Evolutionary conservation across 768 basidiomycete species (phyloP).

Genomic region (Podaxis pistillaris): DNA sequence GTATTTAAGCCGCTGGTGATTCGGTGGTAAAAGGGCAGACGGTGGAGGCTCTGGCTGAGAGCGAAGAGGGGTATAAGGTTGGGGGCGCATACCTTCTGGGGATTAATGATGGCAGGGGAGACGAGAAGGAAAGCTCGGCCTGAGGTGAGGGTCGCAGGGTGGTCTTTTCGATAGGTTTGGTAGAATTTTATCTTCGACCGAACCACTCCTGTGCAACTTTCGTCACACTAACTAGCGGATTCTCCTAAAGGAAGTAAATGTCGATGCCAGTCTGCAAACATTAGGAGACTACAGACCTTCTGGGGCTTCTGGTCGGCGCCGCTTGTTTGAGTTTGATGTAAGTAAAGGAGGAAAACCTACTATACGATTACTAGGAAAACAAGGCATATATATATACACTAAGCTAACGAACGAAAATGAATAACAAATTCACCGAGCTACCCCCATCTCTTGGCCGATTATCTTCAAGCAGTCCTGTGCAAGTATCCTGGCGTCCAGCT

Average conservation of each 20-base stretch:
- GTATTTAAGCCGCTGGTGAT: background rate
- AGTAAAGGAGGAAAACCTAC: background rate
- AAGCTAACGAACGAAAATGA: background rate
- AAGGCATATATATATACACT: background rate
- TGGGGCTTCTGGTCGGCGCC: background rate
- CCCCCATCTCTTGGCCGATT: conserved; percentile 75
- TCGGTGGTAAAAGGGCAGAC: background rate
- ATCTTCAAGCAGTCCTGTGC: conserved; percentile 67
- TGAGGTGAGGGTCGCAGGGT: background rate
- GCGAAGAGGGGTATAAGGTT: background rate
- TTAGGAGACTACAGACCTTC: background rate
- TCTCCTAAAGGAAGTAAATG: background rate
- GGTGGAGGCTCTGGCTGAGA: background rate
- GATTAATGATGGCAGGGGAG: background rate
- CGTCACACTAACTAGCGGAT: background rate
- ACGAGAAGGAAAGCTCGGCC: background rate
- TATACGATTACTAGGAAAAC: background rate
- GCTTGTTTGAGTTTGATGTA: background rate
- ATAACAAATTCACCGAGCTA: conserved; percentile 20
- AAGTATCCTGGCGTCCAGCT: conserved; percentile 64
- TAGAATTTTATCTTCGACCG: background rate
- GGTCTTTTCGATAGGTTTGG: background rate
- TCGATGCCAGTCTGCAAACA: background rate
- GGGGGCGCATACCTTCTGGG: background rate
- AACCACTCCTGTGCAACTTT: background rate